Conservation (phyloP, 192 early-diverging fungal species). For the Coemansia asiatica region DNA sequence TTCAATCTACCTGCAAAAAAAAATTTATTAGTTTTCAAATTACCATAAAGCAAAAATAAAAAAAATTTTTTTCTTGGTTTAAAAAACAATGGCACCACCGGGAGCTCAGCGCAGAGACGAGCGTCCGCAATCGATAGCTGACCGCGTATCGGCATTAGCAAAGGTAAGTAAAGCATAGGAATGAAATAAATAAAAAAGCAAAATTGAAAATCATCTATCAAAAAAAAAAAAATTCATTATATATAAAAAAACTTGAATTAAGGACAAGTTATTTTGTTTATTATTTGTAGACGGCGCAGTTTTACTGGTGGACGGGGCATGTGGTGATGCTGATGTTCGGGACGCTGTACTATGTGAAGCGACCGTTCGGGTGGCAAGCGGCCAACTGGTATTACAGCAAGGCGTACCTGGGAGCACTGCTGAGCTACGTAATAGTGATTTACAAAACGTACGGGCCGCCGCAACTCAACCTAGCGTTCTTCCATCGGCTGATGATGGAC, state of each 20-base stretch:
- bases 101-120: constrained; percentile 11
- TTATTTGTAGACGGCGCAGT: constrained; percentile 40
- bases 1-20: too few species aligned
- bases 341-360: constrained; percentile 34
- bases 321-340: constrained; percentile 37
- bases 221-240: background rate
- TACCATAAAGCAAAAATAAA: background rate
- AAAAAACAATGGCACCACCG: constrained; percentile 11
- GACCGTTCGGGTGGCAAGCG: constrained; percentile 28
- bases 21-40: background rate
- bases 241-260: too few species aligned
- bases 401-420: constrained; percentile 42
- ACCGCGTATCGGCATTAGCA: constrained; percentile 8
- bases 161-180: constrained; percentile 8
- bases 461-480: constrained; percentile 43
- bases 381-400: constrained; percentile 48
- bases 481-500: constrained; percentile 39
- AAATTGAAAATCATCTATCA: background rate
- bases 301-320: constrained; percentile 56
- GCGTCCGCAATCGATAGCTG: constrained; percentile 6
- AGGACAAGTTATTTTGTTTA: background rate
- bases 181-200: background rate
- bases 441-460: constrained; percentile 55
- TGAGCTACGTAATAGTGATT: constrained; percentile 49
- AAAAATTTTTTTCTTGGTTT: background rate